Percentiles rank a stretch among this genome's conserved stretches.
phyloP scores from a whole-genome alignment of 176 grass and related monocot genomes.

The Pontederia paniculata region DNA sequence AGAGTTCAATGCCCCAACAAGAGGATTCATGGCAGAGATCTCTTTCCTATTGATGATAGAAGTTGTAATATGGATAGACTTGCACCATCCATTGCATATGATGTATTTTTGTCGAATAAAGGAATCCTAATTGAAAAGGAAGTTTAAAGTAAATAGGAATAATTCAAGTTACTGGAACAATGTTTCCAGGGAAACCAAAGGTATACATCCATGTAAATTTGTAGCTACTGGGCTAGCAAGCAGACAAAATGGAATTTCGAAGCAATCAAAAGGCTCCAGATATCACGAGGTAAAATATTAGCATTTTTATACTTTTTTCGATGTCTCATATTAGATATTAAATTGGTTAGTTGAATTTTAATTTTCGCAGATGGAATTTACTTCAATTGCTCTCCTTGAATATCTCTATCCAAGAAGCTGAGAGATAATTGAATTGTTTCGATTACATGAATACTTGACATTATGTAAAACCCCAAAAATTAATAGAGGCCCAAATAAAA shows the following conservation, averaged over 20 bases:
- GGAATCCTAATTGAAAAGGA: constrained; percentile 7
- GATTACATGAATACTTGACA: too few relatives aligned
- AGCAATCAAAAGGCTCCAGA: constrained; percentile 24
- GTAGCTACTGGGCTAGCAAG: constrained; percentile 1
- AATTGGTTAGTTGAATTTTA: too few relatives aligned
- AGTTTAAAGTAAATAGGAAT: constrained; percentile 10
- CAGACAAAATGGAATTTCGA: constrained; percentile 21
- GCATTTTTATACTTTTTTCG: background rate
- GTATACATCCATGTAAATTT: constrained; percentile 8
- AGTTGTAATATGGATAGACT: background rate
- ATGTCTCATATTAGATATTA: too few relatives aligned
- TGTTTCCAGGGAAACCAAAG: constrained; percentile 12
- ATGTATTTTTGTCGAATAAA: background rate
- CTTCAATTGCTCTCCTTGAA: too few relatives aligned
- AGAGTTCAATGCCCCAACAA: background rate
- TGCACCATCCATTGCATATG: background rate
- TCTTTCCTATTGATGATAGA: background rate
- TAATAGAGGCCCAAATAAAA: too few relatives aligned
- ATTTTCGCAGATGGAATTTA: too few relatives aligned
- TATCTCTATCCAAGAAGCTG: too few relatives aligned
- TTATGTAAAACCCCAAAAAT: too few relatives aligned
- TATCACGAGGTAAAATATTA: constrained; percentile 28
- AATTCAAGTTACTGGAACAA: constrained; percentile 13
- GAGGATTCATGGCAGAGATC: background rate
- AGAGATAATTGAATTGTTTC: too few relatives aligned